Evolutionary conservation across 768 basidiomycete species (phyloP).

Genomic region (Gymnopilus junonius): DNA sequence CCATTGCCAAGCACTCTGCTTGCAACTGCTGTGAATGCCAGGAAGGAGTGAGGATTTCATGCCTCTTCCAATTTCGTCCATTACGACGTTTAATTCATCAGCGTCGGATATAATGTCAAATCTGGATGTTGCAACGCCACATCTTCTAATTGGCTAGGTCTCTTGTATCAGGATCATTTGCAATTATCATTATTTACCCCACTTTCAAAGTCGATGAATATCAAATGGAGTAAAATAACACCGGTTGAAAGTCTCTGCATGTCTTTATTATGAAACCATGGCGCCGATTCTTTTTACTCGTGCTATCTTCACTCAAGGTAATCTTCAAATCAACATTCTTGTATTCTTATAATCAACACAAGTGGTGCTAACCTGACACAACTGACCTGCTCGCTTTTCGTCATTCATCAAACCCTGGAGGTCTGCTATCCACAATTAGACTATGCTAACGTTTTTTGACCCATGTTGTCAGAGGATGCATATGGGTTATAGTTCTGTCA

Average conservation of each 20-base stretch:
- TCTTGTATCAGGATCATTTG: slow-evolving; percentile 6
- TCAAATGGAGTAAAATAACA: background rate
- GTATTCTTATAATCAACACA: background rate
- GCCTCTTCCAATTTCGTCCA: background rate
- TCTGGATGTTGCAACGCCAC: slow-evolving; percentile 9
- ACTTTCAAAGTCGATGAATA: background rate
- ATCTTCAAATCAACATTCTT: background rate
- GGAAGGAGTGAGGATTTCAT: slow-evolving; percentile 48
- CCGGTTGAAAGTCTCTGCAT: background rate
- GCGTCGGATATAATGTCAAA: background rate
- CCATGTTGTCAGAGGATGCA: background rate
- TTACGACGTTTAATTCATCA: slow-evolving; percentile 4
- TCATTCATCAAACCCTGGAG: background rate
- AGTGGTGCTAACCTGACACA: background rate
- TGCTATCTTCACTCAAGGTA: slow-evolving; percentile 1
- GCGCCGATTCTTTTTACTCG: slow-evolving; percentile 6
- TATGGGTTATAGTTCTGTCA: background rate
- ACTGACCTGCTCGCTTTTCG: background rate
- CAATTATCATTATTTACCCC: slow-evolving; percentile 12
- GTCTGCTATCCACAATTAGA: slow-evolving; percentile 1
- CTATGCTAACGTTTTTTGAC: background rate
- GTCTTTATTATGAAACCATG: background rate
- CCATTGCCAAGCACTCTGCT: slow-evolving; percentile 77
- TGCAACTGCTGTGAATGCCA: slow-evolving; percentile 56
- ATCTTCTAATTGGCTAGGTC: slow-evolving; percentile 9